These are phyloP conservation scores for Rutstroemia sp. DNA, from an alignment of 2,329 filamentous ascomycete genomes.

Conservation along the genomic window DNA sequence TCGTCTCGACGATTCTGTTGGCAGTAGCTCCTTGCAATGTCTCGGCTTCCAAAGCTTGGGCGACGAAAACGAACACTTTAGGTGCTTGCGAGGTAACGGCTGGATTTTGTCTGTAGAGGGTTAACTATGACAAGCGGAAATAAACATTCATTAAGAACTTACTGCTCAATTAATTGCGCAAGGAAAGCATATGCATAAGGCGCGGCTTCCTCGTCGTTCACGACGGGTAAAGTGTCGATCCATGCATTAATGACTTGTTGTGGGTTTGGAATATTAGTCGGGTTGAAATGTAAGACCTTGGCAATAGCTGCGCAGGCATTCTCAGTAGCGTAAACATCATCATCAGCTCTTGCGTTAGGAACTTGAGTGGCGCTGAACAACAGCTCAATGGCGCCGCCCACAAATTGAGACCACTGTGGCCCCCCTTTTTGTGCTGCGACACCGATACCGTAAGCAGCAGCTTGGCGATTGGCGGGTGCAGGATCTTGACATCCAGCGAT, in stretches of 20 bases:
- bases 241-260: slow-evolving; percentile 76
- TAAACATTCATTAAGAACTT: slow-evolving; percentile 39
- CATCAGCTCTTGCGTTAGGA: slow-evolving; percentile 76
- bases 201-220: slow-evolving; percentile 94
- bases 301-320: slow-evolving; percentile 95
- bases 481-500: slow-evolving; percentile 78
- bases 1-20: slow-evolving; percentile 65
- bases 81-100: slow-evolving; percentile 69
- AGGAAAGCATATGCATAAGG: slow-evolving; percentile 94
- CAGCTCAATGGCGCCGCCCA: slow-evolving; percentile 68
- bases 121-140: slow-evolving; percentile 21
- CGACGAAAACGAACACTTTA: slow-evolving; percentile 79
- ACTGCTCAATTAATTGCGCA: slow-evolving; percentile 88
- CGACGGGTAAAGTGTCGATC: slow-evolving; percentile 84
- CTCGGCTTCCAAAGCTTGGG: slow-evolving; percentile 83
- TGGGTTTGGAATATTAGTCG: slow-evolving; percentile 64
- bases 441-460: slow-evolving; percentile 90
- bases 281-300: slow-evolving; percentile 91
- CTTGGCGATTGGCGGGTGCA: slow-evolving; percentile 88
- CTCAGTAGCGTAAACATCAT: slow-evolving; percentile 94
- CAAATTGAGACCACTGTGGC: slow-evolving; percentile 77
- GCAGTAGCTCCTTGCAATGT: slow-evolving; percentile 82
- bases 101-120: slow-evolving; percentile 67
- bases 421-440: slow-evolving; percentile 93
- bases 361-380: slow-evolving; percentile 81